Percentiles rank a stretch among this genome's conserved stretches.
phyloP scores from a whole-genome alignment of 345 rosid species.

The Lepidium sativum region DNA sequence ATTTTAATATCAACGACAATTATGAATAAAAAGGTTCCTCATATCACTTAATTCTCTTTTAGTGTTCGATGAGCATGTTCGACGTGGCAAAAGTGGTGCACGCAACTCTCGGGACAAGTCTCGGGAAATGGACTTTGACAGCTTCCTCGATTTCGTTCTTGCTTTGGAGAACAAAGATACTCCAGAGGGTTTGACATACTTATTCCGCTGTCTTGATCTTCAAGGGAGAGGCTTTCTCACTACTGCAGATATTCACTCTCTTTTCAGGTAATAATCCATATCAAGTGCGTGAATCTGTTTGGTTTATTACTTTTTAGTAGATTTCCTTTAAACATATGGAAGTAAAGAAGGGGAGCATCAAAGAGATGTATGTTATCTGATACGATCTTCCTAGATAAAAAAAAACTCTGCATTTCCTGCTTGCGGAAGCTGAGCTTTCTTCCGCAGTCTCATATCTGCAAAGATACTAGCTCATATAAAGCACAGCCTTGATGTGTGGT shows the following conservation, averaged over 20 bases:
- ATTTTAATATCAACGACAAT: neutral
- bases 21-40: neutral
- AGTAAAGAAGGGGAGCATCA: conserved; percentile 94
- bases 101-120: conserved; percentile 53
- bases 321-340: conserved; percentile 35
- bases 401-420: conserved; percentile 73
- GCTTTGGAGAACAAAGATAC: conserved; percentile 97
- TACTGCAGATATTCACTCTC: conserved; percentile 94
- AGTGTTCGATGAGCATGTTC: conserved; percentile 97
- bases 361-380: conserved; percentile 72
- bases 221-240: conserved; percentile 86
- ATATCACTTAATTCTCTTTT: conserved; percentile 5
- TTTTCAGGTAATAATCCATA: conserved; percentile 64
- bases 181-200: conserved; percentile 88
- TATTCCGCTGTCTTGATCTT: conserved; percentile 91
- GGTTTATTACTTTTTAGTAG: neutral
- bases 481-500: neutral
- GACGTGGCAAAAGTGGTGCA: conserved; percentile 61
- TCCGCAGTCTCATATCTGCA: conserved; percentile 63
- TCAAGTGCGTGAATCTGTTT: neutral
- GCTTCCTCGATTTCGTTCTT: conserved; percentile 90
- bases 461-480: conserved; percentile 34
- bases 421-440: conserved; percentile 52
- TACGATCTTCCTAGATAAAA: conserved; percentile 80
- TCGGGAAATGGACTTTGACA: conserved; percentile 94